Evolutionary conservation across 495 filamentous ascomycete species (phyloP), one percentile per base, ranked within the genome.

Genomic region (Aspergillus saccharolyticus): DNA sequence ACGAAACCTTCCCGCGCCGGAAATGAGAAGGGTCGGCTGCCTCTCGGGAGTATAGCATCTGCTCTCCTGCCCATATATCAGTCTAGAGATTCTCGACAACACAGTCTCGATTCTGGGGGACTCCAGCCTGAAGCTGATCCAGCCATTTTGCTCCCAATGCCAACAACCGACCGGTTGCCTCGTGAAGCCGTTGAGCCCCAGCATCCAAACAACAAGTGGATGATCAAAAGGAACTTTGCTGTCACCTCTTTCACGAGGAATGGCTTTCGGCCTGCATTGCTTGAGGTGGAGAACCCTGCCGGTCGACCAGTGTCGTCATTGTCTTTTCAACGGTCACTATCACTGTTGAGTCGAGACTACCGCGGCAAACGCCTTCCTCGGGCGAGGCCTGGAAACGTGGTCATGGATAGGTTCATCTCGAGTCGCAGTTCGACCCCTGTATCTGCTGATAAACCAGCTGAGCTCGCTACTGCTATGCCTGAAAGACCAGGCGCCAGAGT

Each of bases 371-470:
- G 52, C n/a, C 44, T 57, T 1, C 54, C 62, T 20, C 49, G 54
- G 19, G 20, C 50, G 0, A 56, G 56, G 22, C 65, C 57, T 21
- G 60, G 58, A 2, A 73, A 67, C 21, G 47, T 74, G 48, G 62
- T 73, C 21, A 57, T 78, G 4, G 64, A 76, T 60, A 72, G 76
- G n/a, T 78, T 67, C 50, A 66, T 78, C 28, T 57, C 63, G 2
- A 65, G 63, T 33, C 61, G 42, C 44, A 54, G 53, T 7, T 24
- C 43, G n/a, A 30, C 54, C 24, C 16, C 53, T 54, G 51, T 17
- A 21, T 24, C 56, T 24, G 18, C 9, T 45, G 25, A 18, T 1
- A 16, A 18, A 4, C 19, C 22, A 12, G 39, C 22, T 42, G 25
- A 22, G 24, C 21, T n/a, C 22, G 18, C 22, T 39, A 33, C 10